Percentiles rank a stretch among this genome's conserved stretches.
Evolutionary conservation across 2,329 filamentous ascomycete genomes (phyloP).

Genomic region (Neopestalotiopsis clavispora): DNA sequence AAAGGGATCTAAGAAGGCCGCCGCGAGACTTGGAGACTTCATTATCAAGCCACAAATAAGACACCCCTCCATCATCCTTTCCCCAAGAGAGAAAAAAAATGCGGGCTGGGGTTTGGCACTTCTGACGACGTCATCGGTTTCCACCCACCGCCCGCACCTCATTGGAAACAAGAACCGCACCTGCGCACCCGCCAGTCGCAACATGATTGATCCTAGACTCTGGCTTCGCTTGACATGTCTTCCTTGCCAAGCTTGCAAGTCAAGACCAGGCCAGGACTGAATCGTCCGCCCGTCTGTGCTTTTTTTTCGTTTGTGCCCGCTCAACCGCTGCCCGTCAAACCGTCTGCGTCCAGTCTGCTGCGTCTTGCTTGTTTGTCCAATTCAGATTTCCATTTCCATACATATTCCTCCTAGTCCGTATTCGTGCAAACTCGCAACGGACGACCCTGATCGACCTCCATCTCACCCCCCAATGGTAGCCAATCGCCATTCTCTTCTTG

Average conservation of each 20-base stretch:
- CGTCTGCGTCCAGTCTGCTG: too few species aligned
- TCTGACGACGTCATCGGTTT: background rate
- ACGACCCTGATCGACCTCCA: background rate
- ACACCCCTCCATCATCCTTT: background rate
- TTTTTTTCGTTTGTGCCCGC: too few species aligned
- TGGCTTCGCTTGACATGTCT: background rate
- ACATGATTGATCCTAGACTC: background rate
- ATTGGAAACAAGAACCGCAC: too few species aligned
- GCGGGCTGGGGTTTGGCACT: background rate
- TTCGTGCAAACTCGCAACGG: background rate
- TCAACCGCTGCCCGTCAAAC: background rate
- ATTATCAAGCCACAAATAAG: conserved; percentile 4
- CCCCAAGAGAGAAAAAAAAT: background rate
- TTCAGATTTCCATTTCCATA: background rate
- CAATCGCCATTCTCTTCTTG: background rate
- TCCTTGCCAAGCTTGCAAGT: background rate
- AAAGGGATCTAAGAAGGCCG: background rate
- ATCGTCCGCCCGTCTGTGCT: background rate
- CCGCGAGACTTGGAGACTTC: background rate
- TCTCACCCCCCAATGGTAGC: background rate
- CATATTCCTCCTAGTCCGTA: background rate
- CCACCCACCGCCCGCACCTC: background rate
- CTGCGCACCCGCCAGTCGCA: background rate
- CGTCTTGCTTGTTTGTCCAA: background rate
- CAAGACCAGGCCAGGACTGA: background rate